Evolutionary conservation across 805 yeast species (phyloP).

Genomic region (Zygotorulaspora chibaensis): DNA sequence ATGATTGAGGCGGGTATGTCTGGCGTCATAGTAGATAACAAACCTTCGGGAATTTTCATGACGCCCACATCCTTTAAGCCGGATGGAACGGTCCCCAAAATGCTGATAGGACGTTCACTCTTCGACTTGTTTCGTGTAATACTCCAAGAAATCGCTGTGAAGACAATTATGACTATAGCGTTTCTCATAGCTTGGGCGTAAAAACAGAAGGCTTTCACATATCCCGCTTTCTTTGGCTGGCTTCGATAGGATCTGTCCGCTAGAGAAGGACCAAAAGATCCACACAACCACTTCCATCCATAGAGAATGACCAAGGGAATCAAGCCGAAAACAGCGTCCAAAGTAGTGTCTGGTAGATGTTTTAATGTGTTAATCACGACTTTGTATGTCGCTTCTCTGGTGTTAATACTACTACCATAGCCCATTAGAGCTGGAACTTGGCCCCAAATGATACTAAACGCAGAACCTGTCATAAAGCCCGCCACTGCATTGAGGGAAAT

Average conservation of each 20-base stretch:
- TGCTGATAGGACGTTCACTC: constrained; percentile 40
- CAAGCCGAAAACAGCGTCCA: constrained; percentile 88
- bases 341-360: constrained; percentile 58
- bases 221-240: constrained; percentile 14
- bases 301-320: constrained; percentile 66
- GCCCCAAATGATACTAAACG: constrained; percentile 73
- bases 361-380: constrained; percentile 70
- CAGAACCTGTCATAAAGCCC: constrained; percentile 95
- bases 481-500: constrained; percentile 87
- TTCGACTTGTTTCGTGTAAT: constrained; percentile 46
- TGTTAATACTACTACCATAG: constrained; percentile 58
- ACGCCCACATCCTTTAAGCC: constrained; percentile 77
- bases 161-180: constrained; percentile 74
- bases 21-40: constrained; percentile 56
- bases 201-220: constrained; percentile 47
- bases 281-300: constrained; percentile 61
- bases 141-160: constrained; percentile 79
- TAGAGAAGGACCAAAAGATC: constrained; percentile 50
- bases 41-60: constrained; percentile 57
- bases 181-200: constrained; percentile 72
- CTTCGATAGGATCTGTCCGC: constrained; percentile 46
- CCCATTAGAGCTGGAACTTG: constrained; percentile 89
- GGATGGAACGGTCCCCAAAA: constrained; percentile 74
- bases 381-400: constrained; percentile 63
- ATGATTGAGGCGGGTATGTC: constrained; percentile 83